Evolutionary conservation across 2,329 filamentous ascomycete genomes (phyloP).

Genomic region (Arthrocladium fulminans): DNA sequence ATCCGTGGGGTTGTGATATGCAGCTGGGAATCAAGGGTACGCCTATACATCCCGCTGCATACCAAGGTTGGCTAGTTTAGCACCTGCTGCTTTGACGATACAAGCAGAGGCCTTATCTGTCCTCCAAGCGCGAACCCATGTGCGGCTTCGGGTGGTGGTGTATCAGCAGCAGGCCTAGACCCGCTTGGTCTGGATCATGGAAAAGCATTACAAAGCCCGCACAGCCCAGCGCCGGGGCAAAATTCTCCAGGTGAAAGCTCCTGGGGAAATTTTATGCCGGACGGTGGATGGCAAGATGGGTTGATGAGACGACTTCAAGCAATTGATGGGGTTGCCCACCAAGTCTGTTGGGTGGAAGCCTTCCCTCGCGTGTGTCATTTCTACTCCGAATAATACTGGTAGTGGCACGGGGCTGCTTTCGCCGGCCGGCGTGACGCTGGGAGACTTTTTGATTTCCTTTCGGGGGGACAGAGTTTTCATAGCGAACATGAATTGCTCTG

Average conservation of each 20-base stretch:
- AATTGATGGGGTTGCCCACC: background rate
- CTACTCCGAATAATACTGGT: background rate
- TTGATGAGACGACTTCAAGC: background rate
- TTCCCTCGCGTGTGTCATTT: background rate
- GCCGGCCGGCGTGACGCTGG: background rate
- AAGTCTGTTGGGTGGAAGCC: background rate
- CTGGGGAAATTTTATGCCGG: slow-evolving; percentile 22
- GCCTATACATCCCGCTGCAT: slow-evolving; percentile 22
- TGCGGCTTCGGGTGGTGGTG: background rate
- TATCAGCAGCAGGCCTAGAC: background rate
- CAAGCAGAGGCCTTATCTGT: background rate
- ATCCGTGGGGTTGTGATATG: slow-evolving; percentile 37
- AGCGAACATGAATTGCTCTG: background rate
- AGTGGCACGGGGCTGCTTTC: no score
- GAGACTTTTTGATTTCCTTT: no score
- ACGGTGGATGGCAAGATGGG: slow-evolving; percentile 21
- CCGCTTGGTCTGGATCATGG: slow-evolving; percentile 4
- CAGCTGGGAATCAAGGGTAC: slow-evolving; percentile 23
- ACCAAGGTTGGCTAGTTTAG: slow-evolving; percentile 32
- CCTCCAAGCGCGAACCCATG: background rate
- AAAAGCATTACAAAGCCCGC: background rate
- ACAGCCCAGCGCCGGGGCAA: slow-evolving; percentile 14
- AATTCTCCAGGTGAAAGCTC: slow-evolving; percentile 20
- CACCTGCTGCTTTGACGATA: slow-evolving; percentile 25
- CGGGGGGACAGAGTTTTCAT: no score